A percentile compares a stretch with the other conserved stretches of the same genome.
These are phyloP conservation scores for Anisogramma anomala DNA, from an alignment of 2,329 filamentous ascomycete species.

Conservation along the genomic window DNA sequence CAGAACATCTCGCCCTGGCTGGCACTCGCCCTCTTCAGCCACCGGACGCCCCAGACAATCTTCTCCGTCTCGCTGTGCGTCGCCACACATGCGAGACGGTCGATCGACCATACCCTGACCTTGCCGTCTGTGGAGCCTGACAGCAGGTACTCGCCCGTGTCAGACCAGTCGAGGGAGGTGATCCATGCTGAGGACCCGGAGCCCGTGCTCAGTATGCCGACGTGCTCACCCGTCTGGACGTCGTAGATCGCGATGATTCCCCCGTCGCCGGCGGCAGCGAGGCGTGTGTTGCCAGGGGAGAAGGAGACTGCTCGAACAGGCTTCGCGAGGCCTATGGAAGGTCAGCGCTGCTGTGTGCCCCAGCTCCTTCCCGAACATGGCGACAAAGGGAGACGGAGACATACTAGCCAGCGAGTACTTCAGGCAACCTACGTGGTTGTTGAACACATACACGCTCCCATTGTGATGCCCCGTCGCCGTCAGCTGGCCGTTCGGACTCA, in stretches of 20 bases:
- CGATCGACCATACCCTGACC: slow-evolving; percentile 90
- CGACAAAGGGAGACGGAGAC: too few species aligned
- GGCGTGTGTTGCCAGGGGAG: slow-evolving; percentile 69
- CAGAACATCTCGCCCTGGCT: slow-evolving; percentile 60
- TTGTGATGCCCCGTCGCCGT: slow-evolving; percentile 91
- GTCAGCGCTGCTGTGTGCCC: too few species aligned
- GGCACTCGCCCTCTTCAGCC: slow-evolving; percentile 59
- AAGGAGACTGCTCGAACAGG: slow-evolving; percentile 79
- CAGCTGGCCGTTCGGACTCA: slow-evolving; percentile 67
- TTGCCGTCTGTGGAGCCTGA: slow-evolving; percentile 87
- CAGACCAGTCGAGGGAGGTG: slow-evolving; percentile 82
- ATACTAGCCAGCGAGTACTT: slow-evolving; percentile 72
- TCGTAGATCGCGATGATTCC: slow-evolving; percentile 86
- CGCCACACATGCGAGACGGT: slow-evolving; percentile 72
- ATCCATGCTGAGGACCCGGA: slow-evolving; percentile 76
- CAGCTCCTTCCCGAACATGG: too few species aligned
- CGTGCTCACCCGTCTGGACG: slow-evolving; percentile 81
- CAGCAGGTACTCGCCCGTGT: slow-evolving; percentile 81
- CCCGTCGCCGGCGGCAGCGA: slow-evolving; percentile 85
- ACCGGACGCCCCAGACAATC: slow-evolving; percentile 71
- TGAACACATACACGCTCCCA: slow-evolving; percentile 87
- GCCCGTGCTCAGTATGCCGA: slow-evolving; percentile 56
- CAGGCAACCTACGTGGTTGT: slow-evolving; percentile 77
- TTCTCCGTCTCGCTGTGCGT: slow-evolving; percentile 88
- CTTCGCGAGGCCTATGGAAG: slow-evolving; percentile 59